A percentile compares a stretch with the other conserved stretches of the same genome.
These are phyloP conservation scores for Pichia sp. DNA, from an alignment of 1,139 yeast genomes.

Conservation along the genomic window DNA sequence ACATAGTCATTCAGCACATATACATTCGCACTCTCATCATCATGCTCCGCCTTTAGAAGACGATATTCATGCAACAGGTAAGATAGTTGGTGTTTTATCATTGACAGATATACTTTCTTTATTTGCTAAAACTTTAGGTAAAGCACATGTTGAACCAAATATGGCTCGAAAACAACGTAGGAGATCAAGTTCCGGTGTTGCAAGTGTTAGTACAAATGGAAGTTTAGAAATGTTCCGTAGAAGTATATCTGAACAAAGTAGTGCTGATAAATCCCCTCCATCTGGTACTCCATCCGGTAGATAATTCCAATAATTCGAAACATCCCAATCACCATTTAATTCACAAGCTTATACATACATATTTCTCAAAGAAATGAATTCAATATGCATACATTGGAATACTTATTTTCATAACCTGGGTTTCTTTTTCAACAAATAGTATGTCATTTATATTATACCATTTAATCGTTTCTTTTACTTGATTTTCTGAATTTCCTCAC, in stretches of 20 bases:
- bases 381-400: not conserved
- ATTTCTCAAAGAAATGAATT: not conserved
- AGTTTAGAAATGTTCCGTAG: constrained; percentile 36
- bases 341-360: no score
- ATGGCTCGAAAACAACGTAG: constrained; percentile 88
- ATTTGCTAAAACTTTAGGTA: constrained; percentile 70
- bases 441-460: not conserved
- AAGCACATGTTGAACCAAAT: constrained; percentile 67
- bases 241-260: constrained; percentile 25
- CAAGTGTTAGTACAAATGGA: constrained; percentile 30
- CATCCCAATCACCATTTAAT: no score
- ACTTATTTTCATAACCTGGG: not conserved
- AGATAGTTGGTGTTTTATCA: constrained; percentile 85
- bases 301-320: no score
- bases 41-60: constrained; percentile 12
- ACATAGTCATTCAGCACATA: constrained; percentile 11
- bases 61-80: constrained; percentile 52
- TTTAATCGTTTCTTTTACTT: not conserved
- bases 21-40: constrained; percentile 10
- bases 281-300: no score
- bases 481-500: no score
- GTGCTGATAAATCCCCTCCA: constrained; percentile 3
- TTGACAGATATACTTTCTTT: constrained; percentile 84
- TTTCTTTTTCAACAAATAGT: not conserved
- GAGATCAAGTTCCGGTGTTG: constrained; percentile 48